Base-by-base conservation (phyloP, 2,329 filamentous ascomycete species). In the Hymenoscyphus occultus region DNA sequence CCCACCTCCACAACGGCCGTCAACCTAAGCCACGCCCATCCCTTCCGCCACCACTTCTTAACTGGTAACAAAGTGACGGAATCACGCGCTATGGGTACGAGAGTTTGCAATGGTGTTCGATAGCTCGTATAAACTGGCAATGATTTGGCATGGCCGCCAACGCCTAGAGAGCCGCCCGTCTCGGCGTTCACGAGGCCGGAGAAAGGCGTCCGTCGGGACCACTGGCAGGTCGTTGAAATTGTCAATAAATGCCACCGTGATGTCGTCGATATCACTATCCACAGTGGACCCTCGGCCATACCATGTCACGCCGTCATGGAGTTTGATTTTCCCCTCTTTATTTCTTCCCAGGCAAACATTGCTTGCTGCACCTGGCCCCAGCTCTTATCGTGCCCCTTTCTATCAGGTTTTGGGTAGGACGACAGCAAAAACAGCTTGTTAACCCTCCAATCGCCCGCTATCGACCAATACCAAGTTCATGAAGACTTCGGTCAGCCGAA, bases 161-260 rank as follows among this genome's bases (percentile, higher is more conserved):
- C 32, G 51, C 60, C 19, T 14, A 45, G 16, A 63, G 56, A 63
- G 56, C 61, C 61, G 61, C 61, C 61, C 61, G 61, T 63, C 61
- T 39, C 56, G 32, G 56, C 56, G 39, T n/a, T 10, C 48, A 54
- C 19, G 48, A 54, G 48, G 48, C 10, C 19, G 7, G 10, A 54
- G 48, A 42, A 59, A 59, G 58, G 39, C 35, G 22, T 19, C 32
- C 19, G 13, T 59, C 16, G 48, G 48, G 10, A 54, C 48, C 19
- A 54, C n/a, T 54, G 48, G 22, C 48, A 28, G n/a, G n/a, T 54
- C 48, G 48, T 22, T 54, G 19, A 10, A 54, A 54, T 54, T 10
- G 48, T 54, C 48, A 54, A 22, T 54, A 54, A 54, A 28, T 31
- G n/a, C 22, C 45, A 12, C 45, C 45, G 56, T 32, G 7, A 32